Evolutionary conservation across 2,329 filamentous ascomycete genomes (phyloP), one percentile per base, ranked within the genome.

Genomic region (Fusarium sororula): DNA sequence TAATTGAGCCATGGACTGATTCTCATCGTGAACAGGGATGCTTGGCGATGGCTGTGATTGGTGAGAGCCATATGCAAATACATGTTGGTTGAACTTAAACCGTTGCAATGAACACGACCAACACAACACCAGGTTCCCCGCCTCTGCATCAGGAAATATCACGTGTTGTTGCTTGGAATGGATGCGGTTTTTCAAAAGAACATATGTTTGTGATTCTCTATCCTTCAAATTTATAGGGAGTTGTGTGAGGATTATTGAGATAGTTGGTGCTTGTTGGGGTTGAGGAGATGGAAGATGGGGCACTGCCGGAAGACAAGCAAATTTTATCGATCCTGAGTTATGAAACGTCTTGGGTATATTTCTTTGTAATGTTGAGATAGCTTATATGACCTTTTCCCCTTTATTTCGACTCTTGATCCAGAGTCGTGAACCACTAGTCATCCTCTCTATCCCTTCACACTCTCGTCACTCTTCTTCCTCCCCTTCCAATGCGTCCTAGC

Each of bases 401-500:
- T 17, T 26, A 17, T 3, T 22, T 22, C 3, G 32, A 35, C 32
- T 7, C n/a, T 13, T 22, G 13, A 53, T 5, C 1, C 3, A 53
- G 18, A 26, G 4, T 6, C 4, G 0, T 10, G 5, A 3, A 24
- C 10, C 12, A 15, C 12, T 3, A 24, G 6, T 5, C 14, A 28
- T 28, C n/a, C 10, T 18, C 20, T 38, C 24, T 54, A 39, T 5
- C 5, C 14, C 11, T 41, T 28, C 14, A 55, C 15, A 37, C 70
- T 68, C 63, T 79, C 77, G 62, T 77, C 79, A 17, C 50, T 74
- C 17, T 60, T 79, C 28, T 68, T 79, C 37, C 54, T 79, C 41
- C 78, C 81, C 70, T 80, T 82, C 88, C 89, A 90, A 68, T 87
- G 84, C 60, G 85, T 88, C 76, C 89, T 86, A 70, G 85, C 86